Base-by-base conservation (phyloP, 1,284 basidiomycete species). In the Malassezia globosa region DNA sequence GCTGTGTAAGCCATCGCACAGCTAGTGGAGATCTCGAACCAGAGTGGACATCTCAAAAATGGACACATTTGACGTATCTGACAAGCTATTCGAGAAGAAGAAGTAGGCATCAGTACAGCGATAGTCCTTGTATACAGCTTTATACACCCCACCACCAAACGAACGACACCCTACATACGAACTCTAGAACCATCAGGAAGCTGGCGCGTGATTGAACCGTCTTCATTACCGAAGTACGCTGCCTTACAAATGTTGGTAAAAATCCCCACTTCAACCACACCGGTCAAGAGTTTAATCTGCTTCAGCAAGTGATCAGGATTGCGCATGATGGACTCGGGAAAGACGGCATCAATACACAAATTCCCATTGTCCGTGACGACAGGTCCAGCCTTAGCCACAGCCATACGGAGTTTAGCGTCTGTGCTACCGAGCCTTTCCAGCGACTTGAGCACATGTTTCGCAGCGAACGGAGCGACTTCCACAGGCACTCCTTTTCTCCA, bases 391-490 rank as follows among this genome's bases (percentile, higher is more conserved):
- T 88, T 88, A 51, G 51, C 60, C 47, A 63, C 65, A 45, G 56
- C 67, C 67, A 71, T 71, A 5, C 61, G 53, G 41, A 68, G 50
- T 24, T 54, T 50, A 0, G 66, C 50, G 19, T 63, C 48, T 18
- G 49, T 53, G 8, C 63, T 58, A 13, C 71, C 71, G 54, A 72
- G 55, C 33, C 49, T 42, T 24, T 56, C 42, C 11, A 72, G 48
- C 34, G 64, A 60, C 16, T 51, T 48, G 25, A 70, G 48, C 46
- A 74, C 85, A 69, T 84, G 85, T 37, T 82, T 84, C 72, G 94
- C 94, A 3, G 90, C 92, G 69, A 96, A 96, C 1, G 92, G 89
- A 1, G 85, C 86, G 21, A 96, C 92, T 75, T 97, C 92, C 56
- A 97, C 82, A 0, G 92, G 92, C 14, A 97, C 82, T 19, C 94